phyloP scores from a whole-genome alignment of 2,329 filamentous ascomycete species.

The Exophiala phaeomuriformis region DNA sequence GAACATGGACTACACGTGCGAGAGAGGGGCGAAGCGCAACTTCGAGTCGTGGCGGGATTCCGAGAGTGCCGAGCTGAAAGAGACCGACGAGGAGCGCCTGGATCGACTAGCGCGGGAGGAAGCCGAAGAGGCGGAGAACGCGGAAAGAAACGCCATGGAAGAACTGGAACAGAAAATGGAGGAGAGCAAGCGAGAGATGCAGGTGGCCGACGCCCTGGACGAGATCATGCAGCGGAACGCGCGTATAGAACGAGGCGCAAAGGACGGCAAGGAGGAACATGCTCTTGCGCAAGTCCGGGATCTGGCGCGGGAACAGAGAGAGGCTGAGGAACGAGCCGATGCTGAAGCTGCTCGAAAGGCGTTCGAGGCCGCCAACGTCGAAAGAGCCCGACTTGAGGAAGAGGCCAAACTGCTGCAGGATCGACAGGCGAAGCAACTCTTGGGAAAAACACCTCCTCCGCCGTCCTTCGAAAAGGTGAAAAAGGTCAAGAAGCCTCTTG shows the following conservation, averaged over 20 bases:
- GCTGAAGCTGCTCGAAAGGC: constrained; percentile 71
- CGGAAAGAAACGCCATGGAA: constrained; percentile 85
- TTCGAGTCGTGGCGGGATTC: constrained; percentile 82
- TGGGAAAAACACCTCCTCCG: constrained; percentile 36
- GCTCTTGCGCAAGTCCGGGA: constrained; percentile 51
- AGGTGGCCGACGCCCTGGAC: constrained; percentile 88
- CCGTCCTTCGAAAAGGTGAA: constrained; percentile 66
- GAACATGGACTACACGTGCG: constrained; percentile 79
- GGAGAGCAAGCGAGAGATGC: constrained; percentile 93
- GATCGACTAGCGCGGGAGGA: constrained; percentile 76
- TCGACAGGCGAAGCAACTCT: constrained; percentile 29
- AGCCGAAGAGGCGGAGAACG: constrained; percentile 53
- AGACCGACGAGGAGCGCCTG: constrained; percentile 80
- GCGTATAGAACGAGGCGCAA: constrained; percentile 67
- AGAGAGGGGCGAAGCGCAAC: constrained; percentile 81
- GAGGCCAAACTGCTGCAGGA: constrained; percentile 40
- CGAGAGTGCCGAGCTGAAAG: constrained; percentile 51
- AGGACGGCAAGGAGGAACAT: constrained; percentile 54
- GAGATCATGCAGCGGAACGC: constrained; percentile 91
- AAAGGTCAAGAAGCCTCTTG: constrained; percentile 81
- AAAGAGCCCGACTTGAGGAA: constrained; percentile 47
- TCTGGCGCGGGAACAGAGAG: constrained; percentile 51
- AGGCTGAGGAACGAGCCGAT: constrained; percentile 69
- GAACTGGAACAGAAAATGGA: constrained; percentile 89
- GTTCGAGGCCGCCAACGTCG: constrained; percentile 59